A percentile compares a stretch with the other conserved stretches of the same genome.
Conservation (phyloP, 345 rosid species). For the Excoecaria cochinchinensis region DNA sequence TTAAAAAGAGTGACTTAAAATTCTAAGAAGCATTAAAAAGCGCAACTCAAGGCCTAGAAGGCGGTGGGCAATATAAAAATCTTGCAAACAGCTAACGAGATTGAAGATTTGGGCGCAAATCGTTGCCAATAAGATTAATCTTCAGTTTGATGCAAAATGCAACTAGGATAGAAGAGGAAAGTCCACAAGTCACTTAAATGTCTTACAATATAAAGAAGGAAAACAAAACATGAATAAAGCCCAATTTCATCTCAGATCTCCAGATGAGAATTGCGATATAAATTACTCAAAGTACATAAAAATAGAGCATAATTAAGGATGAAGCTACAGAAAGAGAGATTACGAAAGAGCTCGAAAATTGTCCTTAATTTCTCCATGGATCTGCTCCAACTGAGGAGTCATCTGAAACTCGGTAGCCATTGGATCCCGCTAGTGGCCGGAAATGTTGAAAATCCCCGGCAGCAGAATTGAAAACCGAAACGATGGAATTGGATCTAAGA, state of each 20-base stretch:
- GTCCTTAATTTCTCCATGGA: slow-evolving; percentile 94
- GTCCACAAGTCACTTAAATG: background rate
- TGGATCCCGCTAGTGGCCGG: slow-evolving; percentile 25
- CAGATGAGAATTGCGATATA: background rate
- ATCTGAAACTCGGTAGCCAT: slow-evolving; percentile 69
- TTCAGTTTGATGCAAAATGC: background rate
- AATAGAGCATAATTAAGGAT: background rate
- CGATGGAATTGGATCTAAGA: background rate
- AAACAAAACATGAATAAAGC: background rate
- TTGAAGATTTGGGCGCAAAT: background rate
- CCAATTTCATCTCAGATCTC: background rate
- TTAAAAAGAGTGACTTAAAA: background rate
- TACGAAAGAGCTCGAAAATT: slow-evolving; percentile 91
- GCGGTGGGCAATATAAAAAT: background rate
- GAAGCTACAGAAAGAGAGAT: background rate
- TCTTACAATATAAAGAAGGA: background rate
- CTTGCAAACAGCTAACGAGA: no score
- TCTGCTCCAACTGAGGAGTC: slow-evolving; percentile 94
- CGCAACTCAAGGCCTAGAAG: background rate
- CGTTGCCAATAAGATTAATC: background rate
- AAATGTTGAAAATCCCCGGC: slow-evolving; percentile 34
- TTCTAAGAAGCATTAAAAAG: background rate
- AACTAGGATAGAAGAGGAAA: background rate
- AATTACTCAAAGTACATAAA: background rate
- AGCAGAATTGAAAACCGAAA: background rate